Evolutionary conservation across 2,329 filamentous ascomycete genomes (phyloP).

Genomic region (Coniella lustricola): DNA sequence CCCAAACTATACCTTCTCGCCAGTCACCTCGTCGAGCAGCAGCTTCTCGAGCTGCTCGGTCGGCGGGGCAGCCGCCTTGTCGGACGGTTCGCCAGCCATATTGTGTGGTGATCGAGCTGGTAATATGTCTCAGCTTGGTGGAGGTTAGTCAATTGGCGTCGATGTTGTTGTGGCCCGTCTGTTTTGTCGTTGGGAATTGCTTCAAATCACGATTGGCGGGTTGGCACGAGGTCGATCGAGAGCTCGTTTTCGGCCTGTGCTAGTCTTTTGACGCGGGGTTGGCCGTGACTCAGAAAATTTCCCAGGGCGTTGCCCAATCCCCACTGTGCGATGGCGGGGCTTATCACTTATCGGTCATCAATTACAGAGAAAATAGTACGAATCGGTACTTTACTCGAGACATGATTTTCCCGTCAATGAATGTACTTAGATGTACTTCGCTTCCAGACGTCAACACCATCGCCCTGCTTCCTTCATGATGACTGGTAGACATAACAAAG

Average conservation of each 20-base stretch:
- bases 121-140: neutral
- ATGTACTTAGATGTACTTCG: no score
- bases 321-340: neutral
- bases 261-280: neutral
- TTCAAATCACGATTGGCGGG: no score
- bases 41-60: slow-evolving; percentile 60
- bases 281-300: neutral
- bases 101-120: neutral
- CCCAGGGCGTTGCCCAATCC: neutral
- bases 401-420: no score
- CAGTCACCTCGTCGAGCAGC: slow-evolving; percentile 85
- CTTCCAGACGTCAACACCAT: no score
- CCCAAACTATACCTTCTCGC: slow-evolving; percentile 49
- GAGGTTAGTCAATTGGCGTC: slow-evolving; percentile 5
- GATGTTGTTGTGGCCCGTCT: neutral
- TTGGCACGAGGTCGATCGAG: no score
- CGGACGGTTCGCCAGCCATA: slow-evolving; percentile 18
- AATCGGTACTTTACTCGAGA: no score
- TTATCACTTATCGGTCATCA: slow-evolving; percentile 10
- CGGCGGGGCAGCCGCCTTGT: slow-evolving; percentile 25
- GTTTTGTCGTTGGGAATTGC: neutral
- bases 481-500: no score
- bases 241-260: no score
- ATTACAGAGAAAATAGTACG: neutral
- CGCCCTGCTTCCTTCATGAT: no score